phyloP scores from a whole-genome alignment of 1,284 basidiomycete species.

The Clitocybe nebularis region DNA sequence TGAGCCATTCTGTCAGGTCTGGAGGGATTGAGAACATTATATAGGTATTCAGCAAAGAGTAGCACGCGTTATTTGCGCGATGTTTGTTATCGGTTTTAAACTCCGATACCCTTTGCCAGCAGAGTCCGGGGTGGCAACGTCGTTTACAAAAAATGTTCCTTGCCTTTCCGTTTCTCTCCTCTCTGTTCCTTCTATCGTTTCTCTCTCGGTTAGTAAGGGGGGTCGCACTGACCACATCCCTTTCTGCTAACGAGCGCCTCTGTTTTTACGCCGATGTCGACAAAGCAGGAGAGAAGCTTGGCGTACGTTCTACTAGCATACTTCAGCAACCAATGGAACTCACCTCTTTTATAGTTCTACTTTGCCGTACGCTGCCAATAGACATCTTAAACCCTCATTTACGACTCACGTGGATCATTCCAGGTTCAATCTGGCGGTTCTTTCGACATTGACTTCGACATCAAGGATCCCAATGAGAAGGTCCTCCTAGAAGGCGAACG shows the following conservation, averaged over 20 bases:
- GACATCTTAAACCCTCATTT: neutral
- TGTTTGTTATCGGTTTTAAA: conserved; percentile 6
- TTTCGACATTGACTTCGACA: conserved; percentile 95
- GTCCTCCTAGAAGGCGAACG: conserved; percentile 82
- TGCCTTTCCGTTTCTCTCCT: conserved; percentile 17
- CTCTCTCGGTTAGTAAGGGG: conserved; percentile 28
- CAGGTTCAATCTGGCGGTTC: conserved; percentile 95
- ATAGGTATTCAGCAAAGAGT: neutral
- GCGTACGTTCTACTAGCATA: conserved; percentile 44
- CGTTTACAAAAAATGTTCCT: conserved; percentile 10
- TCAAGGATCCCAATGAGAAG: conserved; percentile 87
- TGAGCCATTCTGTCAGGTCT: neutral
- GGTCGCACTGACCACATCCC: conserved; percentile 83
- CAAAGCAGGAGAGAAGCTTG: conserved; percentile 87
- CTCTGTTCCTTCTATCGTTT: conserved; percentile 26
- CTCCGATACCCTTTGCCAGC: conserved; percentile 15
- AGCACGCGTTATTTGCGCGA: neutral
- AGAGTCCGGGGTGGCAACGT: neutral
- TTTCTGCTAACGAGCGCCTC: conserved; percentile 81
- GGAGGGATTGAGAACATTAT: neutral
- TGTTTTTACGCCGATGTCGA: conserved; percentile 99
- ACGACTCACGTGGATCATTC: conserved; percentile 1
- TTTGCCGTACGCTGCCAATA: conserved; percentile 38
- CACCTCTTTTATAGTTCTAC: conserved; percentile 31
- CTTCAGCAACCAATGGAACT: conserved; percentile 8